Base-by-base conservation (phyloP, 192 early-diverging fungal genomes). In the Linnemannia exigua region DNA sequence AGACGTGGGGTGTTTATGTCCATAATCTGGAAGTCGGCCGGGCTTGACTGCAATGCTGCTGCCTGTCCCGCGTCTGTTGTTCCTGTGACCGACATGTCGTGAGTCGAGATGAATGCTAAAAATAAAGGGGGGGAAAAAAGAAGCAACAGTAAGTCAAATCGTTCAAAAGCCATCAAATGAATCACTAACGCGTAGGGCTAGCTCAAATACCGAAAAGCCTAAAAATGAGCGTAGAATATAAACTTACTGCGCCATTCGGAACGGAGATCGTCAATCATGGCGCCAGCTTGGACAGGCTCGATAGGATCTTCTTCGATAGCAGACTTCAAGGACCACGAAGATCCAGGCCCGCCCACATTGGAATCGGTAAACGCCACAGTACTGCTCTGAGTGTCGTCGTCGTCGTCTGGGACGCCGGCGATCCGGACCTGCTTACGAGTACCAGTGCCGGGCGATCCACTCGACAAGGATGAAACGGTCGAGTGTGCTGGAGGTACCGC, bases 201-300 rank as follows among this genome's bases (percentile, higher is more conserved):
- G n/a, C n/a, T n/a, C n/a, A 67, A 67, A 67, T 2, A 33, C 8
- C 17, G 3, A 37, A 28, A 37, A 36, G 11, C 5, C 47, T 14
- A 63, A 4, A 67, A 41, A 79, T 8, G 36, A 4, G 52, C 31
- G 47, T 35, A 20, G 8, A 28, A 51, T 22, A 38, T 4, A 38
- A 31, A 79, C 82, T 85, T 85, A 85, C 82, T 58, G 20, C 82
- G 77, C 82, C 82, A 85, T 50, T 85, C 77, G 25, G 73, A 75
- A 33, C 82, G 77, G 67, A 85, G 58, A 33, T 37, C 41, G 14
- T 67, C 48, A 63, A 85, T 79, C 77, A 79, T 75, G 0, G 33
- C 20, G 14, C 35, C 46, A 38, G 77, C 82, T 20, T 72, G 52
- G 6, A 70, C 77, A 41, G 72, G 73, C 41, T 85, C 73, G 6